Evolutionary conservation across 2,329 filamentous ascomycete genomes (phyloP), one percentile per base, ranked within the genome.

Genomic region (Aspergillus thermomutatus): DNA sequence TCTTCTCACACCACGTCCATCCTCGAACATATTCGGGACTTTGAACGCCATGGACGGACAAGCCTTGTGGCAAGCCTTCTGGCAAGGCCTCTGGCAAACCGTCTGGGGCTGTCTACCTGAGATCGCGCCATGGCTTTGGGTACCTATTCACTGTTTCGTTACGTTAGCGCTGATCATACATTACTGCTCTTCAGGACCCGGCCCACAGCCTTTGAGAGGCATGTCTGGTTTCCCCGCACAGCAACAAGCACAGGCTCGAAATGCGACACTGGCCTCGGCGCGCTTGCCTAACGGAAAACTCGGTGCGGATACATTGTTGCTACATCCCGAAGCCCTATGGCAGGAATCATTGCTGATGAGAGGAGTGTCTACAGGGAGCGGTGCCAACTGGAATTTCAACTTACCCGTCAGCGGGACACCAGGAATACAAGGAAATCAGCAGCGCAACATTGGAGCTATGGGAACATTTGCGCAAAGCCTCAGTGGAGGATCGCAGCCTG

Each of bases 351-450:
- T 57, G 63, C 70, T 73, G 64, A 72, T 50, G 26, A 46, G 34
- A 52, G 37, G 46, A 50, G 45, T 46, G 49, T 47, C 54, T 23
- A 66, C 69, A 80, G 83, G 82, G 52, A 80, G 76, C 64, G 80
- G 79, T 65, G 77, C 81, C 59, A 81, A 81, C 68, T 85, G 83
- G 83, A 82, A 80, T 50, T 84, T 84, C 67, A 81, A 80, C 50
- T 72, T 80, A 54, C 80, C 82, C 46, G 78, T 82, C 67, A 80
- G 79, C 52, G 80, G 79, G 60, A 77, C 80, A 53, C 79, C 80
- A 59, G 79, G 79, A 53, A 71, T 83, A 58, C 77, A 80, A 56
- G 77, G 71, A 59, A 75, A 74, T 59, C 81, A 81, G 69, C 72
- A 81, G 67, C 77, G 81, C 68, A 75, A 75, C 62, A 78, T 82